A percentile compares a stretch with the other conserved stretches of the same genome.
These are phyloP conservation scores for Hymenoscyphus scutula DNA, from an alignment of 2,329 filamentous ascomycete genomes.

Conservation along the genomic window DNA sequence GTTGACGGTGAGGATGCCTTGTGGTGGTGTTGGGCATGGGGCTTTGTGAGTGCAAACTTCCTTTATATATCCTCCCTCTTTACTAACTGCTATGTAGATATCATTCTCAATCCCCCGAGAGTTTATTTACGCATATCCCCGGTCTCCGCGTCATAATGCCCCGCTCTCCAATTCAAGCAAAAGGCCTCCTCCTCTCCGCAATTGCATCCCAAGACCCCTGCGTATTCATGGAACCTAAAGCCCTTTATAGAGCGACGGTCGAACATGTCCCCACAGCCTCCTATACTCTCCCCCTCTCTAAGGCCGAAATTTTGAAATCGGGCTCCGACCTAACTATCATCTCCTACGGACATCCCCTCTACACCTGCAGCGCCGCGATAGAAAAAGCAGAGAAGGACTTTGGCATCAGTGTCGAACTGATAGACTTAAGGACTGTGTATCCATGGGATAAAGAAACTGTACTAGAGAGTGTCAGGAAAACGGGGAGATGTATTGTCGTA, in stretches of 20 bases:
- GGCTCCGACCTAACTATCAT: conserved; percentile 67
- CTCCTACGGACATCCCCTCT: conserved; percentile 69
- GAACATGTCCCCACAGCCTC: conserved; percentile 69
- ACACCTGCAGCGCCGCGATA: conserved; percentile 65
- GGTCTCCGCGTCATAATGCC: conserved; percentile 69
- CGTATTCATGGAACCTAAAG: conserved; percentile 74
- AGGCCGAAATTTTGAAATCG: conserved; percentile 64
- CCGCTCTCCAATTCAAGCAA: conserved; percentile 67
- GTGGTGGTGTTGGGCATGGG: conserved; percentile 69
- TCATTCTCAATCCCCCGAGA: conserved; percentile 70
- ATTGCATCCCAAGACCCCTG: conserved; percentile 67
- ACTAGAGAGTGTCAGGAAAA: conserved; percentile 66
- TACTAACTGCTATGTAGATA: conserved; percentile 44
- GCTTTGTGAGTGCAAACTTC: conserved; percentile 50
- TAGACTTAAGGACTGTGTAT: conserved; percentile 69
- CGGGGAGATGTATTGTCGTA: conserved; percentile 66
- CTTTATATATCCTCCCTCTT: conserved; percentile 18
- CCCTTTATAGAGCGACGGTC: conserved; percentile 68
- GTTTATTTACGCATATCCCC: conserved; percentile 68
- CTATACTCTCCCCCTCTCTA: conserved; percentile 65
- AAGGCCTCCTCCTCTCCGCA: conserved; percentile 62
- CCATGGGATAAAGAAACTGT: conserved; percentile 70
- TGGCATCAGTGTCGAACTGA: conserved; percentile 64
- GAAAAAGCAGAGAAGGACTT: conserved; percentile 65
- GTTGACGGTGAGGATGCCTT: conserved; percentile 69